phyloP scores from a whole-genome alignment of 345 rosid species.

The Firmiana major region DNA sequence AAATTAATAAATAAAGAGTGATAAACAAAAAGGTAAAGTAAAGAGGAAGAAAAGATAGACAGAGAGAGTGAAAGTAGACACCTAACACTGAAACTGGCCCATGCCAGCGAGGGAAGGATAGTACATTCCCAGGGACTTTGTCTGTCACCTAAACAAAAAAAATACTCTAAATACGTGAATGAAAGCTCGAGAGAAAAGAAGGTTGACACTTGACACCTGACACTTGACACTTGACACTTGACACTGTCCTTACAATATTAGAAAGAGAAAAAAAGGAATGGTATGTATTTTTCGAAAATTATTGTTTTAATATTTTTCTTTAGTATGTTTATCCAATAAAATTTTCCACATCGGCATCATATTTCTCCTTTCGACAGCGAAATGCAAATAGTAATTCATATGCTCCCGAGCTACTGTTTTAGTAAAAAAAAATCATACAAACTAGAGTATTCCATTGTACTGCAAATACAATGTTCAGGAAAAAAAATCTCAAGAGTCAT shows the following conservation, averaged over 20 bases:
- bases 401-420: not conserved
- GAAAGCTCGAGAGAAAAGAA: not conserved
- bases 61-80: not conserved
- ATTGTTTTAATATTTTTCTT: not conserved
- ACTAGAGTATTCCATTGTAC: not conserved
- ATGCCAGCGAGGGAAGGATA: slow-evolving; percentile 6
- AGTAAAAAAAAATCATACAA: not conserved
- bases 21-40: not conserved
- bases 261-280: not conserved
- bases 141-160: not conserved
- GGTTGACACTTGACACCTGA: not conserved
- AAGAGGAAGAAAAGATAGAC: not conserved
- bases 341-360: no score
- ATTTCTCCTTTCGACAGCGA: no score
- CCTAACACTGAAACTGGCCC: slow-evolving; percentile 9
- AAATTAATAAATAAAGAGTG: not conserved
- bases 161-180: not conserved
- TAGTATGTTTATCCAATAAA: no score
- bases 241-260: not conserved
- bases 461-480: no score
- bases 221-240: not conserved
- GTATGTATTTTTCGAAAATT: not conserved
- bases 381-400: no score
- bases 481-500: no score
- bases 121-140: not conserved